Base-by-base conservation (phyloP, 441 rosid species). In the Manihot esculenta region DNA sequence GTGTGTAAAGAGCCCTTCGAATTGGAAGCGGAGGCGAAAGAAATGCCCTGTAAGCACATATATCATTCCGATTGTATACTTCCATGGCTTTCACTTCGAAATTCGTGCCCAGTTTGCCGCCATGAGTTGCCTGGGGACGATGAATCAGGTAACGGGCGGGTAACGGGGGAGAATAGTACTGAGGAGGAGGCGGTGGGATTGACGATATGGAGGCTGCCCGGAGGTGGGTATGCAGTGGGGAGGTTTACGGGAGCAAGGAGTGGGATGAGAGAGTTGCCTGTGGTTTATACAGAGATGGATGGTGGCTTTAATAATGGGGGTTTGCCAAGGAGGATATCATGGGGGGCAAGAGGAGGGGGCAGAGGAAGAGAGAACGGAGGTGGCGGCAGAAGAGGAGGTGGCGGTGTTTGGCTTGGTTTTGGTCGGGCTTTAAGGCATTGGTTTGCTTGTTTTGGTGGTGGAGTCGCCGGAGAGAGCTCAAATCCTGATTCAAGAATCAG, bases 181-280 rank as follows among this genome's bases (percentile, higher is more conserved):
- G 69, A 75, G 45, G 89, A 89, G 20, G 84, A 79, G 4, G 80
- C 90, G 1, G 91, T 86, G 7, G 97, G 95, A 1, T 61, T 92
- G 69, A 92, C 97, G 7, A 92, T 94, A 58, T 94, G 97, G 97
- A 86, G 97, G 73, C 64, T 94, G 15, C 99, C 97, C 0, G 96
- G 97, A 0, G 99, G 99, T 1, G 97, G 97, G 47, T 92, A 87
- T 21, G 99, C 99, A 0, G 99, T 94, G 48, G 97, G 99, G 74
- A 85, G 99, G 77, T 89, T 94, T 63, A 79, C 92, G 0, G 97
- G 93, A 2, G 91, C 81, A 87, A 86, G 64, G 83, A 86, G 90
- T 78, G 93, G 88, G 21, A 86, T 81, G 60, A 83, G 94, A 30
- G 89, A 89, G 78, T 70, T 85, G 76, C 99, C 99, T 0, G 88